phyloP scores from a whole-genome alignment of 495 filamentous ascomycete species.

The Pseudotulostoma volvatum region DNA sequence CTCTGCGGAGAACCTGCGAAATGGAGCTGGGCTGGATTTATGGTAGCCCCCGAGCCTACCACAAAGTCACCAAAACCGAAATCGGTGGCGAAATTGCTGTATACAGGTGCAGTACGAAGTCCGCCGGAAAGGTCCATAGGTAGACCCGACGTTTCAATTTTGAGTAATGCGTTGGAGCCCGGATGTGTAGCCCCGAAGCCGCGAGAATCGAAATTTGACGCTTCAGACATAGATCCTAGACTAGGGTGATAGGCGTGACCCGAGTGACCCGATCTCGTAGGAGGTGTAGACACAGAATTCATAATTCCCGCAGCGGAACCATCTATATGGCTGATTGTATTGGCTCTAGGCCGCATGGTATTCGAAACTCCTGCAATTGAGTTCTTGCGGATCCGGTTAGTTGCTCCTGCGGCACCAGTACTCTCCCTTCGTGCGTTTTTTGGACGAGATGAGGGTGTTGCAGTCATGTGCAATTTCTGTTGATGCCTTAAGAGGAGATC shows the following conservation, averaged over 20 bases:
- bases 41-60: conserved; percentile 54
- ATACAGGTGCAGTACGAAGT: conserved; percentile 65
- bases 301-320: conserved; percentile 55
- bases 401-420: conserved; percentile 52
- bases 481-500: conserved; percentile 90
- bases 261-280: conserved; percentile 27
- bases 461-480: conserved; percentile 97
- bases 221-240: conserved; percentile 46
- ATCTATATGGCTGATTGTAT: conserved; percentile 94
- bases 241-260: conserved; percentile 49
- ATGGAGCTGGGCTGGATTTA: conserved; percentile 93
- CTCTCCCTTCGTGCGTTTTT: conserved; percentile 70
- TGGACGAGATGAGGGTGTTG: conserved; percentile 74
- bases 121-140: conserved; percentile 44
- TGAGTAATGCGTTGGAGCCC: conserved; percentile 46
- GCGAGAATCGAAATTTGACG: conserved; percentile 45
- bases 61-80: conserved; percentile 63
- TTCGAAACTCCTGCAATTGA: conserved; percentile 54
- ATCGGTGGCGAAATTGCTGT: conserved; percentile 49
- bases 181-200: conserved; percentile 52
- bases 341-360: conserved; percentile 75
- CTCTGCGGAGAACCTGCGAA: conserved; percentile 69
- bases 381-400: conserved; percentile 76
- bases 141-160: conserved; percentile 67
- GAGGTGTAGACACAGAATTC: conserved; percentile 40